Evolutionary conservation across 495 filamentous ascomycete species (phyloP), one percentile per base, ranked within the genome.

Genomic region (Cercophora samala): DNA sequence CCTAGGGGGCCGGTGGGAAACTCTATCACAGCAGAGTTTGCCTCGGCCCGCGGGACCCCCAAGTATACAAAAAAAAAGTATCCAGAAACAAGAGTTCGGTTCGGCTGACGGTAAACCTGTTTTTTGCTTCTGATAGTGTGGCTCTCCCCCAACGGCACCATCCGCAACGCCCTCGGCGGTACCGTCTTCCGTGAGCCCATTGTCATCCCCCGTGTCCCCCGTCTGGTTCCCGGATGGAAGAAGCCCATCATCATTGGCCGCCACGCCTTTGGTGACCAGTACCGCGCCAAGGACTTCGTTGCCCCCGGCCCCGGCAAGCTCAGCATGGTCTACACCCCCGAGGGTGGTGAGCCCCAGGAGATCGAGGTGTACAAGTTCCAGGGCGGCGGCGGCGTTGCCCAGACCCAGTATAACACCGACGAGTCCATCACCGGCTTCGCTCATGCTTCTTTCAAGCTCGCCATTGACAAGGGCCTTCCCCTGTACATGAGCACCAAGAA

Each of bases 401-500:
- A 95, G 82, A 93, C 92, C 60, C 91, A 95, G 85, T 99, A 98
- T 85, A 99, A 99, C 86, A 98, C 95, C 52, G 88, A 93, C 71
- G 95, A 97, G 69, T 94, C 90, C 70, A 99, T 99, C 76, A 78
- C 81, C 24, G 95, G 95, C 59, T 99, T 99, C 75, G 95, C 95
- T 64, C 95, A 97, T 73, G 91, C 95, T 62, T 90, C 87, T 70
- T 98, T 99, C 88, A 96, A 97, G 86, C 85, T 96, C 68, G 95
- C 95, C 21, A 80, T 99, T 32, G 83, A 86, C 77, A 96, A 97
- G 86, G 82, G 81, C 66, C 80, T 97, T 55, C 95, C 95, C 19
- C 82, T 99, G 72, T 99, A 98, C 81, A 93, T 98, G 93, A 95
- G 91, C 86, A 99, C 95, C 77, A 99, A 99, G 89, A 97, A 98